Percentiles rank a stretch among this genome's conserved stretches.
These are phyloP conservation scores for Pseudopyricularia javanii DNA, from an alignment of 2,329 filamentous ascomycete genomes.

Conservation along the genomic window DNA sequence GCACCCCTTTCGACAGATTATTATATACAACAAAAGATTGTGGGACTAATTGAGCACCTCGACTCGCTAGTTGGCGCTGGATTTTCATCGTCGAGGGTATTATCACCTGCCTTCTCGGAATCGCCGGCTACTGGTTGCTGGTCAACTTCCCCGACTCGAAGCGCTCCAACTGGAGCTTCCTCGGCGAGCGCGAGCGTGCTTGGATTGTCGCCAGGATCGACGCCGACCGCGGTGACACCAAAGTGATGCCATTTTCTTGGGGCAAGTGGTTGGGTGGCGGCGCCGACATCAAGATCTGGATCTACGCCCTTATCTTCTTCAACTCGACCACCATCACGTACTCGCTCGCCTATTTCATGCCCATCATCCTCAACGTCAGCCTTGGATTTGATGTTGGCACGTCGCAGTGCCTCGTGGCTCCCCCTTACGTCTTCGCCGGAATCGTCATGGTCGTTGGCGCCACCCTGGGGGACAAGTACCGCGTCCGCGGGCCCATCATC, in stretches of 20 bases:
- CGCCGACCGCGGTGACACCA: slow-evolving; percentile 43
- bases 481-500: slow-evolving; percentile 53
- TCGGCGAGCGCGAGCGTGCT: slow-evolving; percentile 34
- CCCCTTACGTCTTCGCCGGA: slow-evolving; percentile 54
- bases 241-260: slow-evolving; percentile 38
- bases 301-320: slow-evolving; percentile 47
- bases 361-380: slow-evolving; percentile 53
- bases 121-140: slow-evolving; percentile 41
- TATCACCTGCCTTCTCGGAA: slow-evolving; percentile 39
- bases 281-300: slow-evolving; percentile 47
- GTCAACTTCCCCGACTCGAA: slow-evolving; percentile 52
- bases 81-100: slow-evolving; percentile 47
- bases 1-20: neutral
- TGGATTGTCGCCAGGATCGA: slow-evolving; percentile 43
- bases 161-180: slow-evolving; percentile 37
- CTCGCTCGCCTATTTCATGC: slow-evolving; percentile 67
- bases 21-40: neutral
- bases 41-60: neutral
- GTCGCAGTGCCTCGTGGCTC: slow-evolving; percentile 60
- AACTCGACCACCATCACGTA: slow-evolving; percentile 62
- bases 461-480: slow-evolving; percentile 56
- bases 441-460: slow-evolving; percentile 47
- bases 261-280: slow-evolving; percentile 31
- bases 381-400: slow-evolving; percentile 53
- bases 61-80: slow-evolving; percentile 44